Base-by-base conservation (phyloP, 2,329 filamentous ascomycete genomes). In the Passalora sequoiae region DNA sequence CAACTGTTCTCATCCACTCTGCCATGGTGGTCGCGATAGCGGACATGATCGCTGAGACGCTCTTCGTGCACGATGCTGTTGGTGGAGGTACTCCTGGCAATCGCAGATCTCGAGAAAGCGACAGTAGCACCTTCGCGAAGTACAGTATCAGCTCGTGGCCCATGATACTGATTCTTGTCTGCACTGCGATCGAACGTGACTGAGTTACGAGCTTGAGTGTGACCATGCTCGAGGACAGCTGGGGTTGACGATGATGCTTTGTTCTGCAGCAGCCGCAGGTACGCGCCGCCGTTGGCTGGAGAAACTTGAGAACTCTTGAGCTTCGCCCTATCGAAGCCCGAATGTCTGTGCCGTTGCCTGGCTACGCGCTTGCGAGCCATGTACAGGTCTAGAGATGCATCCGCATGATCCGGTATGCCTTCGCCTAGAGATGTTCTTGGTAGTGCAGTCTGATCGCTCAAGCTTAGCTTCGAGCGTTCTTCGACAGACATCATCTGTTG, bases 201-300 rank as follows among this genome's bases (percentile, higher is more conserved):
- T 27, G 39, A 31, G 15, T 42, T 21, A 22, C 29, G 30, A 9
- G 39, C 19, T n/a, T 21, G 39, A 25, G 42, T 28, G 13, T 20
- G 31, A 7, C 33, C 16, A 7, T 19, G 13, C 13, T 22, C 25
- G 13, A 40, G 13, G 20, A 31, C 38, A 37, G 33, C 20, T 24
- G 39, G 20, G 7, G 36, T 17, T 12, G 40, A 21, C 8, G 33
- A 20, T 21, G 33, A 36, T 40, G 37, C 41, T 46, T 43, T 25
- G 10, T 25, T 21, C 38, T 41, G 12, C n/a, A 15, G 28, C 36
- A 43, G 51, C 51, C 44, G 53, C 46, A 28, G 53, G 53, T 54
- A 54, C 43, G 56, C 54, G 51, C 55, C 52, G 46, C 57, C 55
- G 47, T 57, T 58, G 53, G 52, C 54, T 48, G 50, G 43, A 35